Base-by-base conservation (phyloP, 1,284 basidiomycete genomes). In the Entoloma clypeatum region DNA sequence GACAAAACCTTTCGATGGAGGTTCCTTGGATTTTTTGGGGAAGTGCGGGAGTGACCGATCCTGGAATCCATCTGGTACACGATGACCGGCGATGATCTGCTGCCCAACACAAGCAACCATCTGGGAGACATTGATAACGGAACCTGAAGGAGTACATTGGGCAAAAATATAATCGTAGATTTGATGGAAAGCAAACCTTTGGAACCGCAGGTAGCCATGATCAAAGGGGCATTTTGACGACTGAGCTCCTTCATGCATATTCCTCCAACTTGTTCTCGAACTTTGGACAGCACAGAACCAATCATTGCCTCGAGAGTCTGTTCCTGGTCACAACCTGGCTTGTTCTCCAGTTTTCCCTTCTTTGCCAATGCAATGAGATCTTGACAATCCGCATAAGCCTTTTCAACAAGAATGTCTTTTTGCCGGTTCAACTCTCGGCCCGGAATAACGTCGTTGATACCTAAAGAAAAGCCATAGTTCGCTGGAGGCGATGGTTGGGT, bases 51-150 rank as follows among this genome's bases (percentile, higher is more conserved):
- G 74, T 1, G 96, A 97, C 34, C 96, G 90, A 66, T 99, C 96
- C 66, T 99, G 96, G 72, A 99, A 99, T 38, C 95, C 96, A 73
- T 99, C 91, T 1, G 93, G 93, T 5, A 99, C 94, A 81, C 96
- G 96, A 62, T 92, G 89, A 16, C 96, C 96, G 17, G 90, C 84
- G 53, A 99, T 99, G 64, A 99, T 98, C 61, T 99, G 96, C 61
- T 99, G 96, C 7, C 96, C 96, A 53, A 99, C 96, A 79, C 94
- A 97, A 52, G 96, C 96, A 44, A 99, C 96, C 96, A 99, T 99
- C 69, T 99, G 96, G 9, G 93, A 96, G 45, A 99, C 96, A 65
- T 99, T 99, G 69, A 99, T 97, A 51, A 94, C 92, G 56, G 95
- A 98, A 62, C 95, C 92, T 95, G 36, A 27, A 21, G 19, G n/a